phyloP scores from a whole-genome alignment of 192 early-diverging fungal genomes.

The Gamsiella multidivaricata region DNA sequence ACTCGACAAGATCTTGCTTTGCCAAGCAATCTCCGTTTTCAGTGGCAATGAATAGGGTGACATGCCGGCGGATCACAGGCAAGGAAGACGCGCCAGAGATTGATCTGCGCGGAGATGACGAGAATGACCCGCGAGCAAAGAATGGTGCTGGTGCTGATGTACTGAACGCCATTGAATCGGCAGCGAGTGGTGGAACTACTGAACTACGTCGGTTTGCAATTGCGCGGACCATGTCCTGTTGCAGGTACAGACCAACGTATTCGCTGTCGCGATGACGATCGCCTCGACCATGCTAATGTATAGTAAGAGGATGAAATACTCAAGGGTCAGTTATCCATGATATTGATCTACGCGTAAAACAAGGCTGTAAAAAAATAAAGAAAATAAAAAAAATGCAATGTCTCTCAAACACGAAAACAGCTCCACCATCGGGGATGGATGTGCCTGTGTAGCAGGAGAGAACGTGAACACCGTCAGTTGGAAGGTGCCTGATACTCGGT shows the following conservation, averaged over 20 bases:
- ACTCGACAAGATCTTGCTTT: slow-evolving; percentile 45
- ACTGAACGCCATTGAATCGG: not conserved
- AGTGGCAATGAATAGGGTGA: slow-evolving; percentile 43
- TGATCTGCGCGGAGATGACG: slow-evolving; percentile 23
- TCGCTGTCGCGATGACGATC: slow-evolving; percentile 51
- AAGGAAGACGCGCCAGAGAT: slow-evolving; percentile 29
- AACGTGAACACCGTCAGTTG: slow-evolving; percentile 40
- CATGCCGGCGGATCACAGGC: slow-evolving; percentile 38
- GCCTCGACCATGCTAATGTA: slow-evolving; percentile 45
- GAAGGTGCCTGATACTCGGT: slow-evolving; percentile 20
- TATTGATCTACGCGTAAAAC: too few relatives aligned
- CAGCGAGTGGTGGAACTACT: not conserved
- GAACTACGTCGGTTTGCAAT: slow-evolving; percentile 16
- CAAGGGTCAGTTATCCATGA: not conserved
- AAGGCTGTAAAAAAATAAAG: not conserved
- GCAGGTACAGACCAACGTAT: slow-evolving; percentile 44
- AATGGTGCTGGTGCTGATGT: slow-evolving; percentile 24
- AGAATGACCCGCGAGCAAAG: slow-evolving; percentile 24
- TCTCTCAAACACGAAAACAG: not conserved
- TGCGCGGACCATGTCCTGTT: slow-evolving; percentile 27
- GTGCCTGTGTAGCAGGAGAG: slow-evolving; percentile 15
- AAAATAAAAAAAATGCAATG: not conserved
- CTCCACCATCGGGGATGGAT: not conserved
- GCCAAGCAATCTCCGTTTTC: slow-evolving; percentile 41
- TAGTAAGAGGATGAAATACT: not conserved